phyloP scores from a whole-genome alignment of 495 filamentous ascomycete species.

The Penicillium fimorum region DNA sequence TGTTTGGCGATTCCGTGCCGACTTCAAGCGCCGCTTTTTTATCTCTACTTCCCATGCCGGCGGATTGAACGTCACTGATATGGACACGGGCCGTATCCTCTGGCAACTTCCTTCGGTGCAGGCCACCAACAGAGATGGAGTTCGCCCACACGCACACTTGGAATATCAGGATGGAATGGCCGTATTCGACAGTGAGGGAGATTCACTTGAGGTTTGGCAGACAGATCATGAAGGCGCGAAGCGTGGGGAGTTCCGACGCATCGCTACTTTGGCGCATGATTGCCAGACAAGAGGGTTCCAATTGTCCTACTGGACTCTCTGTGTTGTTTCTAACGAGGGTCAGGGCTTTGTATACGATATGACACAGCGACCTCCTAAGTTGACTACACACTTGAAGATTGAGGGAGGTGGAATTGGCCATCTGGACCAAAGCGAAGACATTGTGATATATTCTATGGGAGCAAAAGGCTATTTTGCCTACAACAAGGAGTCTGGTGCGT shows the following conservation, averaged over 20 bases:
- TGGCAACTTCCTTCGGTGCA: constrained; percentile 39
- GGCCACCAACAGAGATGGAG: constrained; percentile 28
- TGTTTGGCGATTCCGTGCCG: constrained; percentile 40
- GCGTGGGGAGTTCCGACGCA: constrained; percentile 39
- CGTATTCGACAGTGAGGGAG: constrained; percentile 41
- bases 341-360: constrained; percentile 45
- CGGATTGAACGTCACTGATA: constrained; percentile 41
- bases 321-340: constrained; percentile 40
- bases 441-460: constrained; percentile 41
- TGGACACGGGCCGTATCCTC: constrained; percentile 35
- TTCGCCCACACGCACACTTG: constrained; percentile 39
- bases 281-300: constrained; percentile 44
- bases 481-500: constrained; percentile 30
- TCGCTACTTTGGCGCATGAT: constrained; percentile 36
- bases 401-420: constrained; percentile 37
- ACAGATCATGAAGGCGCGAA: constrained; percentile 29
- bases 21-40: constrained; percentile 42
- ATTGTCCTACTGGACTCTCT: constrained; percentile 39
- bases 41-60: constrained; percentile 40
- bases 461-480: constrained; percentile 37
- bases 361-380: constrained; percentile 34
- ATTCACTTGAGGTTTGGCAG: constrained; percentile 42
- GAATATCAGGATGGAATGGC: constrained; percentile 46
- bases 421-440: constrained; percentile 38
- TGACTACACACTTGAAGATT: constrained; percentile 32